A percentile compares a stretch with the other conserved stretches of the same genome.
Evolutionary conservation across 495 filamentous ascomycete genomes (phyloP).

Genomic region (Filosporella fistucella): DNA sequence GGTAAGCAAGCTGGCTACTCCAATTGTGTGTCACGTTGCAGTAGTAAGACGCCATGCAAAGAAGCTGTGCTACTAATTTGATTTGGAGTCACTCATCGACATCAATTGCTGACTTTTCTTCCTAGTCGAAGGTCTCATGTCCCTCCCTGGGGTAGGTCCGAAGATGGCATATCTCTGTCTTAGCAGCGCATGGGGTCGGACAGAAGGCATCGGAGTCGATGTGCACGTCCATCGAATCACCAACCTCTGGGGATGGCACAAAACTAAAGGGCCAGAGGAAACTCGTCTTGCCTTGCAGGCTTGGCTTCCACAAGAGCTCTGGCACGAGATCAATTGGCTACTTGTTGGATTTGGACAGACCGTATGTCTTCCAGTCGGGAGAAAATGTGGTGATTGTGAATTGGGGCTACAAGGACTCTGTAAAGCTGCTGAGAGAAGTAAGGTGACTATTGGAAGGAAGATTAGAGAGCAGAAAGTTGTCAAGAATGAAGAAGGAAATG

Average conservation of each 20-base stretch:
- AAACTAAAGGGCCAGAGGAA: slow-evolving; percentile 79
- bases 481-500: slow-evolving; percentile 24
- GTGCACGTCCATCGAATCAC: slow-evolving; percentile 82
- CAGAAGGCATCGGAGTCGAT: slow-evolving; percentile 62
- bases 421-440: slow-evolving; percentile 59
- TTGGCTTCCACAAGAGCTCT: slow-evolving; percentile 82
- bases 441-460: slow-evolving; percentile 43
- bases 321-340: slow-evolving; percentile 93
- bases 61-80: too few relatives aligned
- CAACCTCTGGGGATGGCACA: slow-evolving; percentile 90
- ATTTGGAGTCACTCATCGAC: too few relatives aligned
- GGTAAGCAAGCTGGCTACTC: too few relatives aligned
- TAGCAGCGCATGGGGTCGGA: slow-evolving; percentile 55
- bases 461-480: slow-evolving; percentile 31
- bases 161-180: slow-evolving; percentile 98
- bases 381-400: slow-evolving; percentile 78
- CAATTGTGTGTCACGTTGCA: too few relatives aligned
- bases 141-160: slow-evolving; percentile 87
- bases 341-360: slow-evolving; percentile 88
- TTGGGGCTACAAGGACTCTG: slow-evolving; percentile 72
- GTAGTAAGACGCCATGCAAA: too few relatives aligned
- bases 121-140: slow-evolving; percentile 71
- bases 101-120: too few relatives aligned
- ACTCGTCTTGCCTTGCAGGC: slow-evolving; percentile 71
- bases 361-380: slow-evolving; percentile 75